Base-by-base conservation (phyloP, 2,329 filamentous ascomycete genomes). In the Lomentospora prolificans region DNA sequence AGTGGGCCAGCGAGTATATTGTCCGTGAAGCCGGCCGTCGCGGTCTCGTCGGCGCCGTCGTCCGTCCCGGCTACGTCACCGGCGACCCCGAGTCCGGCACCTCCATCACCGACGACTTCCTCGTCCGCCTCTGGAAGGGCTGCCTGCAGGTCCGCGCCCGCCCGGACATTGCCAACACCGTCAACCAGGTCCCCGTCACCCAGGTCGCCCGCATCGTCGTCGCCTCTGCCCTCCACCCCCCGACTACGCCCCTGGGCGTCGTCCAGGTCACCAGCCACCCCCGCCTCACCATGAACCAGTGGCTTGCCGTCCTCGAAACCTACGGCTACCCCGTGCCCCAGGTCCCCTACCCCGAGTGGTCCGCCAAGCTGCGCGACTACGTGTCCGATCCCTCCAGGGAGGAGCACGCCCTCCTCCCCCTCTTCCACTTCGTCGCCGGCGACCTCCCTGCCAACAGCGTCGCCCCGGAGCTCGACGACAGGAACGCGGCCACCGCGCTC, bases 131-230 rank as follows among this genome's bases (percentile, higher is more conserved):
- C 72, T 73, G 86, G 57, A 96, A 96, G 73, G 91, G 90, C 57
- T 95, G 90, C 64, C 75, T 95, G 53, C 91, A 97, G 69, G 76
- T 96, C 2, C 74, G 74, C 2, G 76, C 78, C 2, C 79, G 89
- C 0, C 92, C 91, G 1, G 78, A 81, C 61, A 95, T 96, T 62
- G 71, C 77, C 67, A 97, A 96, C 73, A 89, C 89, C 0, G 83
- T 96, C 69, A 97, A 96, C 73, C 83, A 86, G 68, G 87, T 96
- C 0, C 91, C 92, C 0, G 90, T 96, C 25, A 83, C 84, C 59
- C 89, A 95, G 61, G 90, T 96, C 33, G 81, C 86, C 1, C 78
- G 82, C n/a, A 81, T 95, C 6, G 86, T 95, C 25, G 82, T 90
- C 17, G 89, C 90, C 0, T 76, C 85, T 4, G 79, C 83, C 0